Base-by-base conservation (phyloP, 768 basidiomycete species). In the Amanita polypyramis region DNA sequence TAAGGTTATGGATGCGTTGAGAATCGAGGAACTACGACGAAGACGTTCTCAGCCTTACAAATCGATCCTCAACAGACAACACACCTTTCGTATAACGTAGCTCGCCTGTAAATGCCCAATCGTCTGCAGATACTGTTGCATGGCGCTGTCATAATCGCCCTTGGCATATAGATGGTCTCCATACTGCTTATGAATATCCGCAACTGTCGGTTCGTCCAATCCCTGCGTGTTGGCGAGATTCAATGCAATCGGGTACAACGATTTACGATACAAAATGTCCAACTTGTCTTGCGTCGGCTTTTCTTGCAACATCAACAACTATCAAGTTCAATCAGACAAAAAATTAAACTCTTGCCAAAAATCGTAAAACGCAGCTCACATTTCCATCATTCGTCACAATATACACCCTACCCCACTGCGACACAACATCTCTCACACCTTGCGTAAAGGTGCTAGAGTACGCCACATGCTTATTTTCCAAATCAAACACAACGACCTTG, bases 21-120 rank as follows among this genome's bases (percentile, higher is more conserved):
- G 95, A 92, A 54, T 96, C 96, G 32, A 99, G 79, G 65, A 93
- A 98, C 94, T 97, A 49, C 15, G 9, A 23, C 15, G 17, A 21
- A 2, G 37, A 14, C 17, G n/a, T 17, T 3, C 30, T 9, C 15
- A 33, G 14, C 15, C 27, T 2, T 19, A 32, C 11, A 2, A 33
- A 2, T 33, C 15, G 38, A 21, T 17, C 4, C 37, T 19, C 37
- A 3, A 17, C 43, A 42, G 15, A 19, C 6, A 7, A 34, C 62
- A 45, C 57, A 92, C 95, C 76, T 97, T 99, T 55, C 96, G 80
- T 43, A 98, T 92, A 29, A 98, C 93, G 65, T 97, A 96, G 59
- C 93, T 96, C 0, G 94, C 90, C 52, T 92, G 88, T 0, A 96
- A 69, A 40, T 80, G 71, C 0, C 95, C 90, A 15, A 98, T 83